Conservation (phyloP, 352 stramenopile genomes). For the Phytophthora pluvialis region DNA sequence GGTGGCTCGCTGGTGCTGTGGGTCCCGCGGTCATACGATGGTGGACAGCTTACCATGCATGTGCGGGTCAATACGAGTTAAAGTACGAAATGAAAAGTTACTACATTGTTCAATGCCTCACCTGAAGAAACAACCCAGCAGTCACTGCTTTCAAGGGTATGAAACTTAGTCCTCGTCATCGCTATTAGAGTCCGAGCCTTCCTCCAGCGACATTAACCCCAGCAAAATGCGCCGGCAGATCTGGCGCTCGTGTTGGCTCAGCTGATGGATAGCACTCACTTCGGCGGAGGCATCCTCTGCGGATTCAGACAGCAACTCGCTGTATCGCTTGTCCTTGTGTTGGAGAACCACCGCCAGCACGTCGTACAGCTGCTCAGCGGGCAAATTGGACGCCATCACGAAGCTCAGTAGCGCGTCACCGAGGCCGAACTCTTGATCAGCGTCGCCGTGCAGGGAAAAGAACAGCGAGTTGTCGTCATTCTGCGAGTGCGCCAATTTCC, state of each 20-base stretch:
- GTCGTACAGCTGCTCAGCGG: slow-evolving; percentile 71
- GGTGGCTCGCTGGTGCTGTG: not conserved
- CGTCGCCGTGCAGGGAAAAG: slow-evolving; percentile 62
- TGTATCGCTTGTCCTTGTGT: slow-evolving; percentile 72
- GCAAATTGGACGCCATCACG: slow-evolving; percentile 57
- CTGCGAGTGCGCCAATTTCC: slow-evolving; percentile 45
- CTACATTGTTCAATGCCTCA: not conserved
- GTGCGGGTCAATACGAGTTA: not conserved
- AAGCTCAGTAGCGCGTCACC: slow-evolving; percentile 68
- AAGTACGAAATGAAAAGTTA: slow-evolving; percentile 4
- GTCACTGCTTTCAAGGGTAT: not conserved
- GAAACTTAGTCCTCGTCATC: slow-evolving; percentile 42
- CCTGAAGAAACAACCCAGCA: no score
- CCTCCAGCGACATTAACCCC: slow-evolving; percentile 65
- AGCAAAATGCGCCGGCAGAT: slow-evolving; percentile 69
- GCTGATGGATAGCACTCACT: slow-evolving; percentile 31
- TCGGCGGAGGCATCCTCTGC: slow-evolving; percentile 13
- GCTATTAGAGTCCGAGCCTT: slow-evolving; percentile 47
- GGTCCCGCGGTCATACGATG: not conserved
- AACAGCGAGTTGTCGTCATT: slow-evolving; percentile 41
- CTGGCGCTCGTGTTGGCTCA: slow-evolving; percentile 57
- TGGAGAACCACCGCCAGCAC: slow-evolving; percentile 64
- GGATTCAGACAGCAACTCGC: slow-evolving; percentile 44
- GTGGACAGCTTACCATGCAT: not conserved
- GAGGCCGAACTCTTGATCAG: slow-evolving; percentile 64